Evolutionary conservation across 2,329 filamentous ascomycete species (phyloP), one percentile per base, ranked within the genome.

Genomic region (Ceratocystis papillata): DNA sequence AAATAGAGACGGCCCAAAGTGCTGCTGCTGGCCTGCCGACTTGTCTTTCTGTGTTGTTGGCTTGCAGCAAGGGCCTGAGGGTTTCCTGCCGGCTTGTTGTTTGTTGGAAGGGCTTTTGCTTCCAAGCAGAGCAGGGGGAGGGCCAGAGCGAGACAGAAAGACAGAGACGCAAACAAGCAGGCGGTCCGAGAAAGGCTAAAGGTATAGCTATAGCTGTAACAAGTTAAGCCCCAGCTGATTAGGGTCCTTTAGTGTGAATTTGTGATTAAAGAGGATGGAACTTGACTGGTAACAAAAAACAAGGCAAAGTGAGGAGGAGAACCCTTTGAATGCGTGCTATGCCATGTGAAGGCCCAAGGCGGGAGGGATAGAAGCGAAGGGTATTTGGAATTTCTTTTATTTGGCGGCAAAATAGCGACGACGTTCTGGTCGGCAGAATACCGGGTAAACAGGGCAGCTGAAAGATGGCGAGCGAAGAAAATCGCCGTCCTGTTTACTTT

Each of bases 41-140:
- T 41, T 41, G 37, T 41, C 37, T 41, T 41, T 41, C 37, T 41
- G 37, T 41, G 5, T 41, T 5, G 37, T 15, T 41, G 12, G 37
- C 37, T 41, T 12, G 55, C 12, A 59, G 33, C 55, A 59, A 59
- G 55, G 55, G 55, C 55, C 55, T 59, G 55, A 59, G 55, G 17
- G 55, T 22, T 37, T 59, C 5, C 17, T 37, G 28, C 12, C 28
- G 37, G 37, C 37, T 41, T 41, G 37, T 37, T 20, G 15, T n/a
- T 30, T 59, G 55, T 37, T 17, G 17, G 4, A 15, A 53, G 48
- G 7, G 46, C 46, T 48, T 20, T 25, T 10, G 12, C 20, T 25
- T n/a, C 1, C n/a, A 30, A 10, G 5, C 28, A 28, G 55, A 37
- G 17, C 55, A 59, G 55, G 55, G 55, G 55, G 20, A 22, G 17